Evolutionary conservation across 1,139 yeast genomes (phyloP).

Genomic region (Candida tropicalis): DNA sequence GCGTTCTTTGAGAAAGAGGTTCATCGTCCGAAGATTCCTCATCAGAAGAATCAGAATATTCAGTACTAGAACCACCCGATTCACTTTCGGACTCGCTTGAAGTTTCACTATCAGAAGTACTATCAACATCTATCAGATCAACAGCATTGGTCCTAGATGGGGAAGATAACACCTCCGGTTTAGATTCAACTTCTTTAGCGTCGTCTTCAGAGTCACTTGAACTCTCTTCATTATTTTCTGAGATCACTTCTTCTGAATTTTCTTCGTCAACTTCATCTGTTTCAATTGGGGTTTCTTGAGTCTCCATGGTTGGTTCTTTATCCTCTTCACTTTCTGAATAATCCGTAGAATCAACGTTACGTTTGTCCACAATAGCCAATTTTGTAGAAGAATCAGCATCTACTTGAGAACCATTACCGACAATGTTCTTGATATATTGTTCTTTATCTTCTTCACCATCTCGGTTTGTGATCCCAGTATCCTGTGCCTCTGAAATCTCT

Average conservation of each 20-base stretch:
- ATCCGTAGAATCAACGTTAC: neutral
- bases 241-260: neutral
- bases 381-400: neutral
- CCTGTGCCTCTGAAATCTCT: too few relatives aligned
- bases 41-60: neutral
- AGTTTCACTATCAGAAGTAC: conserved; percentile 1
- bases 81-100: conserved; percentile 4
- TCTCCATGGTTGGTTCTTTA: too few relatives aligned
- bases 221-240: neutral
- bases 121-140: neutral
- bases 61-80: conserved; percentile 2
- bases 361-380: neutral
- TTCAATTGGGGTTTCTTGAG: too few relatives aligned
- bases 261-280: neutral
- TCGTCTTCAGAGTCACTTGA: neutral
- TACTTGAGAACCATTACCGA: neutral
- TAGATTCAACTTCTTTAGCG: neutral
- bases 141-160: neutral
- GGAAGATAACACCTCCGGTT: neutral
- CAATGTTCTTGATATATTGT: too few relatives aligned
- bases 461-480: too few relatives aligned
- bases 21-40: conserved; percentile 1
- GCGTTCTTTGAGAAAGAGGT: neutral
- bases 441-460: too few relatives aligned
- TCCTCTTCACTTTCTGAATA: conserved; percentile 1